phyloP scores from a whole-genome alignment of 345 rosid species.

The Lumnitzera racemosa region DNA sequence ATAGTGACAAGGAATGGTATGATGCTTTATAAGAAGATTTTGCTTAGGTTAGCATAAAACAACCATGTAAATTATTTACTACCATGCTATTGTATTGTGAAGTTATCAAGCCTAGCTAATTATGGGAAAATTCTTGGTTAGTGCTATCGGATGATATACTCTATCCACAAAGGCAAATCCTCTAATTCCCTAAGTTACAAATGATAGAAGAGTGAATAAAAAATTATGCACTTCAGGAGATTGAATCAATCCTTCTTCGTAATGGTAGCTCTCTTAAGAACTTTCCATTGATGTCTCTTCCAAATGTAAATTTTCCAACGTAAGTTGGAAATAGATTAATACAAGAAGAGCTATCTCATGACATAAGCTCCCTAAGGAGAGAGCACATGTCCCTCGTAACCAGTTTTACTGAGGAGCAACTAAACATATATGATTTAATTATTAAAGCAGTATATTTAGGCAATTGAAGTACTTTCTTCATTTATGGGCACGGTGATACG shows the following conservation, averaged over 20 bases:
- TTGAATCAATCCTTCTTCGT: background rate
- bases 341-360: too few species aligned
- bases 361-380: too few species aligned
- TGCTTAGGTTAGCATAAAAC: background rate
- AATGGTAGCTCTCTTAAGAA: background rate
- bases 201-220: background rate
- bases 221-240: background rate
- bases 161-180: background rate
- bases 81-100: constrained; percentile 2
- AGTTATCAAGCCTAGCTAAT: background rate
- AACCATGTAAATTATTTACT: background rate
- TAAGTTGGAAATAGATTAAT: too few species aligned
- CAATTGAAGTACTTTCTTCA: background rate
- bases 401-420: too few species aligned
- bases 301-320: background rate
- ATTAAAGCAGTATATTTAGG: too few species aligned
- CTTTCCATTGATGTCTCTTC: background rate
- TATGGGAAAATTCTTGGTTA: background rate
- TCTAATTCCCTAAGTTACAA: background rate
- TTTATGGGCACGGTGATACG: background rate
- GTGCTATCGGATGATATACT: background rate
- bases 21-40: constrained; percentile 4
- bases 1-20: constrained; percentile 11
- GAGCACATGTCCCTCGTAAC: too few species aligned
- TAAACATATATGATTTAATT: too few species aligned